Evolutionary conservation across 2,329 filamentous ascomycete genomes (phyloP).

Genomic region (Colletotrichum acutatum): DNA sequence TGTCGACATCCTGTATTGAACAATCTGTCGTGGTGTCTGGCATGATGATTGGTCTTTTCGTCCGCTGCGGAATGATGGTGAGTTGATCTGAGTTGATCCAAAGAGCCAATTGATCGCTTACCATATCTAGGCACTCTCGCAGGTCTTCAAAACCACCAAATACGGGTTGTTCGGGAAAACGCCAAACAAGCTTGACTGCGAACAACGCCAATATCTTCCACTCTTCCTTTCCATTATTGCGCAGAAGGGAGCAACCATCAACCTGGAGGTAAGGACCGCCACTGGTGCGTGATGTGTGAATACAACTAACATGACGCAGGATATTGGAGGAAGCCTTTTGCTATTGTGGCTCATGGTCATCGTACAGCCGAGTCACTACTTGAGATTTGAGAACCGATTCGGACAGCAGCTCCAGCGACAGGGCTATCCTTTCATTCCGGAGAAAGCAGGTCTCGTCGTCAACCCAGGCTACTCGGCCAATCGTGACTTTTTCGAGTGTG

Average conservation of each 20-base stretch:
- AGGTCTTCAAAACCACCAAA: conserved; percentile 59
- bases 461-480: conserved; percentile 61
- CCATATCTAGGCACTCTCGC: conserved; percentile 49
- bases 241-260: conserved; percentile 53
- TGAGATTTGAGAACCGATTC: conserved; percentile 62
- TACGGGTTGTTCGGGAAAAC: conserved; percentile 61
- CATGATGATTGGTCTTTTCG: conserved; percentile 56
- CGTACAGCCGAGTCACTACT: conserved; percentile 57
- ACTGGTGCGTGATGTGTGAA: background rate
- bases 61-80: conserved; percentile 55
- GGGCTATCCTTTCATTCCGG: conserved; percentile 55
- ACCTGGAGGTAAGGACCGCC: conserved; percentile 52
- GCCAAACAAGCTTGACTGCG: conserved; percentile 51
- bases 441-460: conserved; percentile 49
- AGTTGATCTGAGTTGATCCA: conserved; percentile 35
- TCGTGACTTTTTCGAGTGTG: conserved; percentile 60
- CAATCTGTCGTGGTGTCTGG: conserved; percentile 57
- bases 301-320: conserved; percentile 38
- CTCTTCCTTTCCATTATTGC: conserved; percentile 65
- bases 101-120: conserved; percentile 36
- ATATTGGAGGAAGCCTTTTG: conserved; percentile 56
- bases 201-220: conserved; percentile 57
- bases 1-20: conserved; percentile 51
- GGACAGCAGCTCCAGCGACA: conserved; percentile 57
- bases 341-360: conserved; percentile 65